Percentiles rank a stretch among this genome's conserved stretches.
Conservation (phyloP, 345 rosid species). For the Mercurialis annua region DNA sequence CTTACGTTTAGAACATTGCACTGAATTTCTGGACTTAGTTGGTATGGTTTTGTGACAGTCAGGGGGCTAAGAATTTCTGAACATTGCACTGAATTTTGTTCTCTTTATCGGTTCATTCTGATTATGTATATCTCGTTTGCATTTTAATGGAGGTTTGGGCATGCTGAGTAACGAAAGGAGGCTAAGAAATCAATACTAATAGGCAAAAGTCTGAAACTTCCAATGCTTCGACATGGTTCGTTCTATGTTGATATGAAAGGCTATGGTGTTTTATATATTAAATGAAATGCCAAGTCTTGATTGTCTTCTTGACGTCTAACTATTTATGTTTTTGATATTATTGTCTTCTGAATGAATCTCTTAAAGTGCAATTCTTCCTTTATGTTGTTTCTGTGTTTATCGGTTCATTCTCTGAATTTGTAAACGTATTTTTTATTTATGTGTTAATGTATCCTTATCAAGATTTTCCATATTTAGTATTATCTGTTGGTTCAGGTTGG, state of each 20-base stretch:
- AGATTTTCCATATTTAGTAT: too few relatives aligned
- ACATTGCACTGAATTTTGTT: too few relatives aligned
- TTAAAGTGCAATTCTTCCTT: too few relatives aligned
- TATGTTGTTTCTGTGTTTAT: too few relatives aligned
- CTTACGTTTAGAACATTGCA: neutral
- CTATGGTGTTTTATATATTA: too few relatives aligned
- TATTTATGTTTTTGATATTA: neutral
- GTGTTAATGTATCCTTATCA: too few relatives aligned
- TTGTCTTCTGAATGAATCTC: neutral
- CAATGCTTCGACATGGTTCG: too few relatives aligned
- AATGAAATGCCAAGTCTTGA: too few relatives aligned
- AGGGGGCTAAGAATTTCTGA: constrained; percentile 40
- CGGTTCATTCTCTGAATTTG: too few relatives aligned
- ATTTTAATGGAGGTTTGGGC: neutral
- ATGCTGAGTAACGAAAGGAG: neutral
- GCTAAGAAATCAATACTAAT: neutral
- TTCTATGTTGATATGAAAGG: neutral
- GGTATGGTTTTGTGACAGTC: constrained; percentile 35
- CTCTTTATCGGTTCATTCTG: neutral
- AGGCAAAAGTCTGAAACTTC: neutral
- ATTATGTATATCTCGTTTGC: too few relatives aligned
- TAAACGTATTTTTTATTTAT: too few relatives aligned
- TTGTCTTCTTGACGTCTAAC: neutral
- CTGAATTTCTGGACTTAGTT: constrained; percentile 5
- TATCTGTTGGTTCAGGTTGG: too few relatives aligned